Conservation (phyloP, 2,329 filamentous ascomycete species). For the Fusarium cicatricum region DNA sequence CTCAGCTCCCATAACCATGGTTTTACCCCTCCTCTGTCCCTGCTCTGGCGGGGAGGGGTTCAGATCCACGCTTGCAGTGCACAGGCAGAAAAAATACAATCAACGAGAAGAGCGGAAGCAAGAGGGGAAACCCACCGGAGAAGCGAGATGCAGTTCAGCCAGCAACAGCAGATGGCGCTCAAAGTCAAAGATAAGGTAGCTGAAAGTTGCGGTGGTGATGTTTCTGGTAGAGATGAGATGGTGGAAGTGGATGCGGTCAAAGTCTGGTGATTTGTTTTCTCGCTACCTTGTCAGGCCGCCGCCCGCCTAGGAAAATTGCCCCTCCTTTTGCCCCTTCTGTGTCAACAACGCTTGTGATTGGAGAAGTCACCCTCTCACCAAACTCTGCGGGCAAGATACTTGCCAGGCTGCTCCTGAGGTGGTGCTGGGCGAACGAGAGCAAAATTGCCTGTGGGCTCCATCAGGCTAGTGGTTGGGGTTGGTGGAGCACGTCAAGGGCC, state of each 20-base stretch:
- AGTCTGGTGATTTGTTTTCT: slow-evolving; percentile 43
- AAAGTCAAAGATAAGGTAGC: slow-evolving; percentile 6
- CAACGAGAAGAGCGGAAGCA: not conserved
- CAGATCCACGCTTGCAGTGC: slow-evolving; percentile 20
- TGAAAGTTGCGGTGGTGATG: slow-evolving; percentile 25
- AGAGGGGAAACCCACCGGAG: slow-evolving; percentile 29
- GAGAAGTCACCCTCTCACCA: slow-evolving; percentile 25
- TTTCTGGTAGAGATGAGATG: slow-evolving; percentile 17
- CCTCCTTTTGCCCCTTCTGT: slow-evolving; percentile 38
- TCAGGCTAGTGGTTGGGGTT: slow-evolving; percentile 1
- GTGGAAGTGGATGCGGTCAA: slow-evolving; percentile 32
- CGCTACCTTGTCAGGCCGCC: slow-evolving; percentile 32
- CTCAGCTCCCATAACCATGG: slow-evolving; percentile 30
- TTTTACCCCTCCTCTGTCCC: slow-evolving; percentile 34
- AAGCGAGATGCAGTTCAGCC: slow-evolving; percentile 23
- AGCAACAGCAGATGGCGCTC: slow-evolving; percentile 11
- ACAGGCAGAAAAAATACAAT: not conserved
- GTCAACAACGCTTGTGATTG: slow-evolving; percentile 36
- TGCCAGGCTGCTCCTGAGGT: not conserved
- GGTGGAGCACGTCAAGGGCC: slow-evolving; percentile 16
- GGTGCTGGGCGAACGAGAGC: slow-evolving; percentile 3
- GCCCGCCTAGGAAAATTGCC: slow-evolving; percentile 37
- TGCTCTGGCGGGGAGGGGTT: slow-evolving; percentile 28
- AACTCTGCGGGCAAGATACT: slow-evolving; percentile 24
- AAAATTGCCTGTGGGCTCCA: slow-evolving; percentile 32